A percentile compares a stretch with the other conserved stretches of the same genome.
phyloP scores from a whole-genome alignment of 352 stramenopile genomes.

The Globisporangium viniferum region DNA sequence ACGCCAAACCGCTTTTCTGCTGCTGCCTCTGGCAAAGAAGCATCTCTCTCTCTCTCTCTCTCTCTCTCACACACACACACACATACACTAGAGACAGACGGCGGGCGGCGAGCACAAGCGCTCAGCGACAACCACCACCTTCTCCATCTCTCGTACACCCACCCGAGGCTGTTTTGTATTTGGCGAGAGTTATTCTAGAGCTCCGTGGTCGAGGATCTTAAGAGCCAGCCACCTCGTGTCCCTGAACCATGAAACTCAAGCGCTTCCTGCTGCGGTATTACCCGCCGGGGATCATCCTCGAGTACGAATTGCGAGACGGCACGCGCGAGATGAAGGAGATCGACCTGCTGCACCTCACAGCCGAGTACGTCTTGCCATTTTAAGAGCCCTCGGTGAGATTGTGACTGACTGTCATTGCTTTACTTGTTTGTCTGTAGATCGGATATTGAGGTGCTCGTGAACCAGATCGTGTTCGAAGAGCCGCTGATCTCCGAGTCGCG shows the following conservation, averaged over 20 bases:
- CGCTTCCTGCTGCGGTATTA: conserved; percentile 95
- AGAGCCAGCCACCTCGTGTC: no score
- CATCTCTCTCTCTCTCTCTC: not conserved
- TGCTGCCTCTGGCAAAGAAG: not conserved
- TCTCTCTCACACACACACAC: no score
- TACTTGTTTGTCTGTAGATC: conserved; percentile 36
- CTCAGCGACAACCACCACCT: not conserved
- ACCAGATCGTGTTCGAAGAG: conserved; percentile 95
- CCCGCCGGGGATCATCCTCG: conserved; percentile 94
- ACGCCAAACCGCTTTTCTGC: not conserved
- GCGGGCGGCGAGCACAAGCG: not conserved
- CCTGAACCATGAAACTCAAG: conserved; percentile 91
- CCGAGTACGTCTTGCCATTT: conserved; percentile 57
- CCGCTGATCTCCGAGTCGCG: conserved; percentile 90
- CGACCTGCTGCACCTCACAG: conserved; percentile 91
- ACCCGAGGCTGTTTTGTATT: not conserved
- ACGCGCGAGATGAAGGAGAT: conserved; percentile 95
- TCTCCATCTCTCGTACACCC: not conserved
- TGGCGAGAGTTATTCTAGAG: no score
- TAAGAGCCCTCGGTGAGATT: not conserved
- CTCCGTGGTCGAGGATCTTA: no score
- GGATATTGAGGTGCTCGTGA: conserved; percentile 93
- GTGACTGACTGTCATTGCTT: not conserved
- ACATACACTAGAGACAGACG: not conserved
- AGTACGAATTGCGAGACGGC: conserved; percentile 94